Base-by-base conservation (phyloP, 257 asterid genomes). In the Solanum neorickii region DNA sequence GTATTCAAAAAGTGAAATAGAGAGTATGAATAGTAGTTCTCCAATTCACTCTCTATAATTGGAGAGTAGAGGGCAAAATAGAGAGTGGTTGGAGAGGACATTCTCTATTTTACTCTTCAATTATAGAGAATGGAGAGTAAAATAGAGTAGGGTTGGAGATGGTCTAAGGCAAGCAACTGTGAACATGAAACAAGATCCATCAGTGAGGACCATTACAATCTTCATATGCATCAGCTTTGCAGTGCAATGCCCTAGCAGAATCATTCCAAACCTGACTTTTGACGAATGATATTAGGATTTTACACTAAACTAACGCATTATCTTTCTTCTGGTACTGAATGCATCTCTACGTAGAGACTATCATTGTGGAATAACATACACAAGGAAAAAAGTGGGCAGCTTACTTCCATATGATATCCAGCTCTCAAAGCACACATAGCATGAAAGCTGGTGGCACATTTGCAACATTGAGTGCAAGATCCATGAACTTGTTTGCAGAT, bases 401-500 rank as follows among this genome's bases (percentile, higher is more conserved):
- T 92, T 93, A 96, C 99, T 91, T 97, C 99, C 98, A 94, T 92
- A 92, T 90, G 91, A 87, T 93, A 97, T 90, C 99, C 99, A 86
- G 99, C 98, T 78, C 97, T 97, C 85, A 94, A 91, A 88, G 99
- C 98, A 90, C 99, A 97, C 87, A 93, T 92, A 82, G 98, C 93
- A 90, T 97, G 99, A 88, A 94, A 97, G 89, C 86, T 89, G 84
- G 98, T 96, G 72, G 98, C 66, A 84, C 99, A 97, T 93, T 94
- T 96, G 93, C 94, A 97, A 90, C 99, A 97, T 76, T 96, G 99
- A 86, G 89, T 88, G 91, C 99, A 97, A 87, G 99, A 93, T 80
- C 99, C 99, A 12, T 96, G 99, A 89, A 89, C 90, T 93, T 96
- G 99, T 91, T 92, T 91, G 95, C 99, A 97, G 78, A 97, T 91